Evolutionary conservation across 2,329 filamentous ascomycete species (phyloP), one percentile per base, ranked within the genome.

Genomic region (Fusarium heterosporum): DNA sequence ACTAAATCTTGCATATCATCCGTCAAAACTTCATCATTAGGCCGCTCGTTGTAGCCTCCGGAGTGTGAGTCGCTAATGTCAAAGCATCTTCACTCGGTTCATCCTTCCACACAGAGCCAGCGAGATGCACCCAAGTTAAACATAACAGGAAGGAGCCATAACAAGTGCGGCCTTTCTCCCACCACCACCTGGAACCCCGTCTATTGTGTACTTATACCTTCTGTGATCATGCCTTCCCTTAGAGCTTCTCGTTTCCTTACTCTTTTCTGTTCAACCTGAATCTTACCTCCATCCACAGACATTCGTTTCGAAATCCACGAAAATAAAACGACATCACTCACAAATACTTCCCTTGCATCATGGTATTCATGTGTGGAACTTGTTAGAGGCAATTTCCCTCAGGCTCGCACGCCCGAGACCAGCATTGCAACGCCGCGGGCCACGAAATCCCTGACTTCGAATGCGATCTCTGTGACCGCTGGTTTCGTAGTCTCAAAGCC

Each of bases 401-500:
- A 0, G 73, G 73, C 6, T 68, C 53, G 42, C 7, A 26, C 2
- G 62, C 74, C 1, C 71, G 71, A 13, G 54, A 76, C 0, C 60
- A 75, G 4, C 76, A 78, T 26, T 73, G 66, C 29, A 1, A 56
- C 4, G 64, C 61, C 1, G 74, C 66, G 1, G 73, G 69, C 0
- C 76, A 78, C 36, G 13, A 36, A 1, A 12, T 8, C 2, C 72
- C 69, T 7, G 36, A 55, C 0, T 69, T 68, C 50, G 72, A 78
- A 32, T 79, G 76, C 34, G 63, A 69, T 4, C 51, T 39, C 2
- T 77, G 75, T 22, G 45, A 55, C 9, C 17, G 53, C 1, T 68
- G 53, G 17, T 76, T 75, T 19, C 8, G 25, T 10, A 56, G 42
- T 12, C 17, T 59, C 3, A 14, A 40, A 2, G 68, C 65, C 10